These are phyloP conservation scores for Pelargonium exstipulatum DNA, from an alignment of 441 rosid species.

Conservation along the genomic window DNA sequence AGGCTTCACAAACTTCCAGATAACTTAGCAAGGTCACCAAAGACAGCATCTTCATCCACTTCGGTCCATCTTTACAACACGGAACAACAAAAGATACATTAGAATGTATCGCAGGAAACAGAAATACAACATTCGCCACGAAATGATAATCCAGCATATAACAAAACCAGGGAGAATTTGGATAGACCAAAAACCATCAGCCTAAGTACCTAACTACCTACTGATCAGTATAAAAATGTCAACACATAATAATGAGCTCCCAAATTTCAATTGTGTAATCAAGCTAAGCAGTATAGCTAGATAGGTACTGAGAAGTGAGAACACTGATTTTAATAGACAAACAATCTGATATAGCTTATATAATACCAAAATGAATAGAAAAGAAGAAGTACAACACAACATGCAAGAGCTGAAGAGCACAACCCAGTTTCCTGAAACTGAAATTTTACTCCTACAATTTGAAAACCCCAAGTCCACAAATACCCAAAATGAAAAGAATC, in stretches of 20 bases:
- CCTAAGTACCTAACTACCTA: not conserved
- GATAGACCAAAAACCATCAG: not conserved
- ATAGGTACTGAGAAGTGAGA: not conserved
- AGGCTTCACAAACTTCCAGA: not conserved
- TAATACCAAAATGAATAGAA: not conserved
- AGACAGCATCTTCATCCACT: slow-evolving; percentile 10
- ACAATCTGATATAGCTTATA: not conserved
- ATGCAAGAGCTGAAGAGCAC: slow-evolving; percentile 4
- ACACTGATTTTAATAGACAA: not conserved
- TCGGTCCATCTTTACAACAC: not conserved
- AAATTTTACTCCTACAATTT: not conserved
- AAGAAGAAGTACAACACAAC: not conserved
- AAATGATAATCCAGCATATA: not conserved
- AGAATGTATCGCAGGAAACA: not conserved
- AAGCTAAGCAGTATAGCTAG: not conserved
- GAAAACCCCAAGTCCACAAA: slow-evolving; percentile 5
- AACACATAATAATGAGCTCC: too few species aligned
- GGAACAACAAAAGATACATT: not conserved
- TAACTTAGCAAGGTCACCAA: not conserved
- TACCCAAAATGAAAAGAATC: slow-evolving; percentile 11
- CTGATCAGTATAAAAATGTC: not conserved
- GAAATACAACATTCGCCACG: not conserved
- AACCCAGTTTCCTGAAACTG: slow-evolving; percentile 6
- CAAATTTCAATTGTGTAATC: too few species aligned
- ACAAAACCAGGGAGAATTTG: not conserved